Conservation (phyloP, 2,329 filamentous ascomycete genomes). For the Ceratocystis ficicola region DNA sequence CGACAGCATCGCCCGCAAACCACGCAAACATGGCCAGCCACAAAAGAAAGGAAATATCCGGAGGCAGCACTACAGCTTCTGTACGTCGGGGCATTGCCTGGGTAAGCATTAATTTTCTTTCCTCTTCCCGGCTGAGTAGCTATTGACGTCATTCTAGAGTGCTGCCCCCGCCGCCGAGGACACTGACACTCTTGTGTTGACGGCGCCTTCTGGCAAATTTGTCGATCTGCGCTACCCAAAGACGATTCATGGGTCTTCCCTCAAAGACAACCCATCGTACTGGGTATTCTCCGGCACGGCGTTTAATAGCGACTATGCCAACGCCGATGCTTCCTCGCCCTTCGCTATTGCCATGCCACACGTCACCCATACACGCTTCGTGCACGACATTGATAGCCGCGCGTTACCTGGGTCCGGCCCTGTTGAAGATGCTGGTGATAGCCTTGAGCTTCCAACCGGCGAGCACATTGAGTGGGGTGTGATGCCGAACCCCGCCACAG, state of each 20-base stretch:
- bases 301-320: background rate
- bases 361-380: slow-evolving; percentile 35
- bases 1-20: background rate
- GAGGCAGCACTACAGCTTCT: slow-evolving; percentile 12
- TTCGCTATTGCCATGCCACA: slow-evolving; percentile 2
- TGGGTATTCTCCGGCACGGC: slow-evolving; percentile 16
- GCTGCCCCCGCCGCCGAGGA: slow-evolving; percentile 11
- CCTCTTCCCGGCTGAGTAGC: background rate
- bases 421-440: slow-evolving; percentile 43
- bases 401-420: slow-evolving; percentile 29
- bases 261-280: background rate
- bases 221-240: slow-evolving; percentile 46
- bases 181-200: slow-evolving; percentile 46
- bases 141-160: slow-evolving; percentile 7
- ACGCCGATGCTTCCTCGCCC: background rate
- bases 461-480: slow-evolving; percentile 44
- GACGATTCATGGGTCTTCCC: background rate
- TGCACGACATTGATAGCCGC: slow-evolving; percentile 50
- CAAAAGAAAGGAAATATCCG: slow-evolving; percentile 8
- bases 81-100: slow-evolving; percentile 19
- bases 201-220: slow-evolving; percentile 44
- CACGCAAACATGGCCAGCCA: background rate
- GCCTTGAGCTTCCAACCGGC: slow-evolving; percentile 34
- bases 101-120: slow-evolving; percentile 4
- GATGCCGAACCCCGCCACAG: slow-evolving; percentile 48